These are phyloP conservation scores for Bidens hawaiensis DNA, from an alignment of 140 eudicot genomes.

Conservation along the genomic window DNA sequence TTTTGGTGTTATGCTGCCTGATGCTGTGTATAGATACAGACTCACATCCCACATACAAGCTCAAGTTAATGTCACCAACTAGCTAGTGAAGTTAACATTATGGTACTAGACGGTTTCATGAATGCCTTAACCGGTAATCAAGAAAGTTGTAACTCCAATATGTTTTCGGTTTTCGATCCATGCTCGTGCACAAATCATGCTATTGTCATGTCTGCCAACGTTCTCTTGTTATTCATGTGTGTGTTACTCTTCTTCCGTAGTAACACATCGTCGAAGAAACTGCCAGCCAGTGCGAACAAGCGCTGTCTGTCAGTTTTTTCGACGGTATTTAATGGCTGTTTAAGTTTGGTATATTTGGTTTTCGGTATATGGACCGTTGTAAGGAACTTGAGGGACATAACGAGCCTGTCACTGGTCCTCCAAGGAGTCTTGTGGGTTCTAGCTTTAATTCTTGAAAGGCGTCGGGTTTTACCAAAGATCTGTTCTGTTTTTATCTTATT, in stretches of 20 bases:
- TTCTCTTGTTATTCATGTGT: slow-evolving; percentile 19
- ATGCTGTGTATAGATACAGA: not conserved
- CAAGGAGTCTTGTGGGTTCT: slow-evolving; percentile 39
- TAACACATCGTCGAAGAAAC: not conserved
- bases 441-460: slow-evolving; percentile 4
- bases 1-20: not conserved
- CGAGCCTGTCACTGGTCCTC: too few relatives aligned
- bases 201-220: slow-evolving; percentile 13
- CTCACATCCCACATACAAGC: not conserved
- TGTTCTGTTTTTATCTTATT: slow-evolving; percentile 13
- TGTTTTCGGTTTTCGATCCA: slow-evolving; percentile 12
- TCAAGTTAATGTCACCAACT: not conserved
- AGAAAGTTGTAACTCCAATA: not conserved
- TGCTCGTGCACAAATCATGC: slow-evolving; percentile 27
- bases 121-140: slow-evolving; percentile 14
- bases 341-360: slow-evolving; percentile 20
- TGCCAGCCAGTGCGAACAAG: not conserved
- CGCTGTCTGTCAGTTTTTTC: slow-evolving; percentile 15
- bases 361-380: slow-evolving; percentile 26
- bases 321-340: slow-evolving; percentile 24
- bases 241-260: not conserved
- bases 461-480: slow-evolving; percentile 11
- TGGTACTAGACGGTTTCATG: not conserved
- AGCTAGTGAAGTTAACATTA: too few relatives aligned
- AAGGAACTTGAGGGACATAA: slow-evolving; percentile 2